Evolutionary conservation across 805 yeast species (phyloP).

Genomic region (Candida maris): DNA sequence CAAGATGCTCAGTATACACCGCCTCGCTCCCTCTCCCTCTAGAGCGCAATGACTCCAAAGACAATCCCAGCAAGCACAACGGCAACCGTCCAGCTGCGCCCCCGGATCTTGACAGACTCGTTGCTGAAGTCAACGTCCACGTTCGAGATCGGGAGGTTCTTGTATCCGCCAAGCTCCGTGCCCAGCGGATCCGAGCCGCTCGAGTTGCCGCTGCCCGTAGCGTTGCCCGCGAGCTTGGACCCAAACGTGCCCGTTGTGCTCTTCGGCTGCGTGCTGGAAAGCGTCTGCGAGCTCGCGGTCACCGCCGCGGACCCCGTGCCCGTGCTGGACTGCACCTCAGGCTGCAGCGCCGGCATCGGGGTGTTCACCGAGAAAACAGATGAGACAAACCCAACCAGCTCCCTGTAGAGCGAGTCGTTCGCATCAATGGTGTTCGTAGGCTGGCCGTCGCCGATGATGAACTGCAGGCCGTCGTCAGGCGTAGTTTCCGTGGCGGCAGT

Average conservation of each 20-base stretch:
- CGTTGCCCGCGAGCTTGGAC: neutral
- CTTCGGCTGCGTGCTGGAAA: neutral
- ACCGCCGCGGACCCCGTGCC: neutral
- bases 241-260: neutral
- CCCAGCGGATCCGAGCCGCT: slow-evolving; percentile 2
- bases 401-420: slow-evolving; percentile 7
- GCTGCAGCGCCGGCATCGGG: slow-evolving; percentile 2
- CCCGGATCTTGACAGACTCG: slow-evolving; percentile 10
- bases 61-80: slow-evolving; percentile 11
- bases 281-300: neutral
- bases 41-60: slow-evolving; percentile 17
- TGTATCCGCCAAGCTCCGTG: slow-evolving; percentile 19
- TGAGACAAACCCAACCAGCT: slow-evolving; percentile 14
- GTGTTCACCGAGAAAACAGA: slow-evolving; percentile 12
- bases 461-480: slow-evolving; percentile 6
- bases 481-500: slow-evolving; percentile 1
- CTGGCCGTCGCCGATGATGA: slow-evolving; percentile 10
- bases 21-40: neutral
- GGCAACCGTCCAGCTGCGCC: slow-evolving; percentile 12
- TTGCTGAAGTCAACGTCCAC: slow-evolving; percentile 20
- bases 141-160: slow-evolving; percentile 20
- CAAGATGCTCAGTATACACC: too few relatives aligned
- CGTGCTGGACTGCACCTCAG: slow-evolving; percentile 1
- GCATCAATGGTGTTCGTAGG: slow-evolving; percentile 1
- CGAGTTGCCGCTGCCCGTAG: neutral